Percentiles rank a stretch among this genome's conserved stretches.
phyloP scores from a whole-genome alignment of 1,284 basidiomycete genomes.

The Ceratobasidium theobromae region DNA sequence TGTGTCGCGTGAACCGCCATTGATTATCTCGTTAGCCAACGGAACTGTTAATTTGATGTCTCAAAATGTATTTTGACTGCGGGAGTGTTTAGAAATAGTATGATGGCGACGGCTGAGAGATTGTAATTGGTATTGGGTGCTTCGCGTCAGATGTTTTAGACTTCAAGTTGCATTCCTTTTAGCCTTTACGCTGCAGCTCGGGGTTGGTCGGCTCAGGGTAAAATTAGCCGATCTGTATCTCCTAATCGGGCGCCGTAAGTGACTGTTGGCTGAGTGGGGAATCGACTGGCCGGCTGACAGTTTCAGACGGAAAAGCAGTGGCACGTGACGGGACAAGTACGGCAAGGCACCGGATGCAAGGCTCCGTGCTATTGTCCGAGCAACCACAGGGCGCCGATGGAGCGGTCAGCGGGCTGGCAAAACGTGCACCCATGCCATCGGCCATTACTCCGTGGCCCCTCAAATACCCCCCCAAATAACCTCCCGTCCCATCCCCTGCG shows the following conservation, averaged over 20 bases:
- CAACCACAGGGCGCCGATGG: conserved; percentile 16
- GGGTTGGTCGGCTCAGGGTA: not conserved
- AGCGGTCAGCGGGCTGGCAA: conserved; percentile 7
- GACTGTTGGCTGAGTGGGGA: not conserved
- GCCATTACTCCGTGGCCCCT: conserved; percentile 9
- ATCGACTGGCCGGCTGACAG: not conserved
- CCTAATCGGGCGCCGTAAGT: conserved; percentile 15
- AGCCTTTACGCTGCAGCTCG: conserved; percentile 13
- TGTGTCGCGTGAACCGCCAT: not conserved
- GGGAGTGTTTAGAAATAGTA: not conserved
- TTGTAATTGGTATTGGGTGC: not conserved
- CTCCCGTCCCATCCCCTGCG: not conserved
- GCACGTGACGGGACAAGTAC: not conserved
- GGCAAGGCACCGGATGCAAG: conserved; percentile 1
- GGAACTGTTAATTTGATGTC: conserved; percentile 29
- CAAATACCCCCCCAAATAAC: conserved; percentile 6
- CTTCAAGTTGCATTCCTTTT: not conserved
- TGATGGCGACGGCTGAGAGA: not conserved
- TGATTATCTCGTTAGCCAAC: not conserved
- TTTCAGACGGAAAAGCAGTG: not conserved
- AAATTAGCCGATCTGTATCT: conserved; percentile 18
- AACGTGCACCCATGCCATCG: conserved; percentile 1
- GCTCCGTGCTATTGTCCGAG: conserved; percentile 27
- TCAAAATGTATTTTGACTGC: conserved; percentile 7
- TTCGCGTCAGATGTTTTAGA: not conserved